A percentile compares a stretch with the other conserved stretches of the same genome.
Evolutionary conservation across 2,329 filamentous ascomycete genomes (phyloP).

Genomic region (Paracoccidioides brasiliensis): DNA sequence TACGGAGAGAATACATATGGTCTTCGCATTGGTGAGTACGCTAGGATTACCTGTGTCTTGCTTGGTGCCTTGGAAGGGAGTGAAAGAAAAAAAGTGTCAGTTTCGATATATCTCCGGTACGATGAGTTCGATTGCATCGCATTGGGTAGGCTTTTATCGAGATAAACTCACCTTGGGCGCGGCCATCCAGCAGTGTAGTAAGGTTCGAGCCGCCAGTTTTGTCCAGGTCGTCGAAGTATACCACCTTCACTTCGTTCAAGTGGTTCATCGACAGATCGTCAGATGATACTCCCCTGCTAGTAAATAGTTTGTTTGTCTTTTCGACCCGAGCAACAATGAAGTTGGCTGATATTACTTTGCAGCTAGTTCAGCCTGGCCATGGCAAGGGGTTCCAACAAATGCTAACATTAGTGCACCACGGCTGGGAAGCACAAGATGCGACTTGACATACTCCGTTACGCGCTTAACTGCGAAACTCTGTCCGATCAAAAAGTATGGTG

Average conservation of each 20-base stretch:
- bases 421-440: conserved; percentile 3
- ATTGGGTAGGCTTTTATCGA: neutral
- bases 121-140: neutral
- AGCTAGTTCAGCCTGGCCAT: conserved; percentile 9
- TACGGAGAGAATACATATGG: conserved; percentile 30
- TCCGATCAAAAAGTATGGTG: conserved; percentile 4
- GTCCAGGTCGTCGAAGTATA: conserved; percentile 7
- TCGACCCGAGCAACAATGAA: neutral
- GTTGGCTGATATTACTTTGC: neutral
- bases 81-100: neutral
- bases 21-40: conserved; percentile 15
- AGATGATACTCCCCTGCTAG: neutral
- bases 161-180: conserved; percentile 2
- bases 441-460: conserved; percentile 1
- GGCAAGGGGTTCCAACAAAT: conserved; percentile 8
- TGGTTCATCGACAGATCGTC: neutral
- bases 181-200: conserved; percentile 35
- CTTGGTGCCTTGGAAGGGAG: neutral
- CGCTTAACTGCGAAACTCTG: conserved; percentile 7
- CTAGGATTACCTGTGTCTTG: neutral
- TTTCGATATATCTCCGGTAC: conserved; percentile 25
- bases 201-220: conserved; percentile 32
- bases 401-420: conserved; percentile 6
- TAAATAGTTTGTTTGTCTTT: neutral
- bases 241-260: neutral